Evolutionary conservation across 306 rosid species (phyloP).

Genomic region (Comarum palustre): DNA sequence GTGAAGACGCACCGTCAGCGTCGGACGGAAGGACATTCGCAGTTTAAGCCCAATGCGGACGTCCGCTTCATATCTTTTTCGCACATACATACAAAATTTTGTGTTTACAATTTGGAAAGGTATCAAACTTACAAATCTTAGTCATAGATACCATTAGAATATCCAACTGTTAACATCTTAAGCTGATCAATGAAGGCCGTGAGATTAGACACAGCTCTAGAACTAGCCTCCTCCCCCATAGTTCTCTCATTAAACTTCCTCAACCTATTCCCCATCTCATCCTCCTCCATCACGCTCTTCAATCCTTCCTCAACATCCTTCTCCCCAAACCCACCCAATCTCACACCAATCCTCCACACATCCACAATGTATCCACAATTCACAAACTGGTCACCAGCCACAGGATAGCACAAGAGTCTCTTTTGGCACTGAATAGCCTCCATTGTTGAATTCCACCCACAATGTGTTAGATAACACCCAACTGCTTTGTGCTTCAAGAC

Average conservation of each 20-base stretch:
- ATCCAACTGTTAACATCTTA: slow-evolving; percentile 12
- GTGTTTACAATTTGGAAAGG: neutral
- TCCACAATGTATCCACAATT: slow-evolving; percentile 60
- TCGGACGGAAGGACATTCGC: too few relatives aligned
- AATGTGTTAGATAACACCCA: slow-evolving; percentile 78
- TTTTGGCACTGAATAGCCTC: slow-evolving; percentile 67
- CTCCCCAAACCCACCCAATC: slow-evolving; percentile 46
- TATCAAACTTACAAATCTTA: neutral
- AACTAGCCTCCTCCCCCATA: slow-evolving; percentile 38
- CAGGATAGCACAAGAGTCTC: slow-evolving; percentile 63
- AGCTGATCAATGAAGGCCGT: slow-evolving; percentile 37
- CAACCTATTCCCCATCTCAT: slow-evolving; percentile 46
- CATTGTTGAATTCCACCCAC: slow-evolving; percentile 92
- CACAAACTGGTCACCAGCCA: slow-evolving; percentile 85
- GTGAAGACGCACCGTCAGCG: too few relatives aligned
- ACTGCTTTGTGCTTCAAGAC: slow-evolving; percentile 53
- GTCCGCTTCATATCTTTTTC: too few relatives aligned
- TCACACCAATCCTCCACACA: slow-evolving; percentile 68
- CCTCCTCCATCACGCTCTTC: slow-evolving; percentile 44
- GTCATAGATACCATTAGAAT: slow-evolving; percentile 6
- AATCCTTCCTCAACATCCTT: slow-evolving; percentile 69
- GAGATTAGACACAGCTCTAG: slow-evolving; percentile 29
- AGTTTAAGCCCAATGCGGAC: too few relatives aligned
- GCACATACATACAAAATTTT: too few relatives aligned
- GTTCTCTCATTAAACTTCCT: slow-evolving; percentile 34